phyloP scores from a whole-genome alignment of 1,284 basidiomycete genomes.

The Xerocomus nothofagi region DNA sequence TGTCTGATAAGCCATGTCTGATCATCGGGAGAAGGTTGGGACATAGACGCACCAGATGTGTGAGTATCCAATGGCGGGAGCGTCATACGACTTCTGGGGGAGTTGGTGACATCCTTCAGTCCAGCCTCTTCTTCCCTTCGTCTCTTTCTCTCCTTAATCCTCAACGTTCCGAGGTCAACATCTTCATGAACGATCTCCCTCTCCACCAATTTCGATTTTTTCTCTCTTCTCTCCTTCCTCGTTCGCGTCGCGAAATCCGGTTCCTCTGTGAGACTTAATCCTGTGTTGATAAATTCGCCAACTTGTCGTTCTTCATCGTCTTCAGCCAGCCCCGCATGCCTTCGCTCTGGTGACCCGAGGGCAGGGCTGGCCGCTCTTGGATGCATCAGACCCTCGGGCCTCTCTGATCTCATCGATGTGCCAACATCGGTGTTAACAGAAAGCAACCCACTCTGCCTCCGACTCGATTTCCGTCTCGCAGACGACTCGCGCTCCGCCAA shows the following conservation, averaged over 20 bases:
- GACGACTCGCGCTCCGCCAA: constrained; percentile 32
- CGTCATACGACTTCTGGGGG: constrained; percentile 39
- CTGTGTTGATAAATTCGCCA: constrained; percentile 23
- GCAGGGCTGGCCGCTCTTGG: constrained; percentile 62
- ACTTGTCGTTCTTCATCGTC: constrained; percentile 53
- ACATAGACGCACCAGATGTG: constrained; percentile 32
- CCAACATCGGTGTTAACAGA: constrained; percentile 34
- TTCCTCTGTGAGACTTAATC: constrained; percentile 17
- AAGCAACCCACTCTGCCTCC: constrained; percentile 69
- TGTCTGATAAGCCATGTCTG: constrained; percentile 9
- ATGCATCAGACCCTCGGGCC: constrained; percentile 37
- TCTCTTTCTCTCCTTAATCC: constrained; percentile 43
- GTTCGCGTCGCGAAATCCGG: constrained; percentile 24
- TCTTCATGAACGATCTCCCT: constrained; percentile 33
- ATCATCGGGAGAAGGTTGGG: constrained; percentile 1
- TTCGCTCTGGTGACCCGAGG: constrained; percentile 60
- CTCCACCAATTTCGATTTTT: constrained; percentile 38
- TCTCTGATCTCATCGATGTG: constrained; percentile 25
- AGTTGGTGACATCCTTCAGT: constrained; percentile 68
- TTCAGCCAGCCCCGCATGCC: constrained; percentile 54
- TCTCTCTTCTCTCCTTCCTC: constrained; percentile 43
- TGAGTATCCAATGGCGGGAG: constrained; percentile 42
- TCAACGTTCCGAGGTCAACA: constrained; percentile 29
- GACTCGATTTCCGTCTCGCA: constrained; percentile 51
- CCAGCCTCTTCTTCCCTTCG: constrained; percentile 40